Conservation (phyloP, 2,329 filamentous ascomycete genomes). For the Aspergillus fumigatiaffinis region DNA sequence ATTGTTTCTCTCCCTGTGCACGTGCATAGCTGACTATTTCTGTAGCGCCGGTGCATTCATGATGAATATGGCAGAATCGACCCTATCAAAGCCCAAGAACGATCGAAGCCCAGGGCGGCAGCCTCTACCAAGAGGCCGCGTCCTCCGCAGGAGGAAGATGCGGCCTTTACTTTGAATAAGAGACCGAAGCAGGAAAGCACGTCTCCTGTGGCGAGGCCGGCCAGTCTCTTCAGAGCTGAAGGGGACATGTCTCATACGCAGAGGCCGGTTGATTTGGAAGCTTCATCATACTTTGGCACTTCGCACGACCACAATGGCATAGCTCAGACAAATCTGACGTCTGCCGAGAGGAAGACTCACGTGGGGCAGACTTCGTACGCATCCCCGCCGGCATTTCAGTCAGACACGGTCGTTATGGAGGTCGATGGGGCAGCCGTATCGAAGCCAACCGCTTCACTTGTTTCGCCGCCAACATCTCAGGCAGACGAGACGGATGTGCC, state of each 20-base stretch:
- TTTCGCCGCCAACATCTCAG: slow-evolving; percentile 44
- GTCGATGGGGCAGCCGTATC: slow-evolving; percentile 23
- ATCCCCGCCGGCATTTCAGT: slow-evolving; percentile 35
- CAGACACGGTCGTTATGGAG: slow-evolving; percentile 29
- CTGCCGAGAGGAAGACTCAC: slow-evolving; percentile 16
- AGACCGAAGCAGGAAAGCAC: slow-evolving; percentile 34
- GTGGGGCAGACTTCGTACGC: slow-evolving; percentile 30
- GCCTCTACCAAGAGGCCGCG: slow-evolving; percentile 53
- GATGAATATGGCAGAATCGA: slow-evolving; percentile 63
- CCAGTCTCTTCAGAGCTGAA: slow-evolving; percentile 18
- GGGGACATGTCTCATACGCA: slow-evolving; percentile 13
- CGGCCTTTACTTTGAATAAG: slow-evolving; percentile 22
- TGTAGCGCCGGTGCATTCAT: slow-evolving; percentile 62
- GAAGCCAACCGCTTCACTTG: slow-evolving; percentile 36
- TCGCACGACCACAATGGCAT: slow-evolving; percentile 6
- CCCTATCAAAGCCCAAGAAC: slow-evolving; percentile 60
- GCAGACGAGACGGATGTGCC: slow-evolving; percentile 38
- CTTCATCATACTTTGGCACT: slow-evolving; percentile 6
- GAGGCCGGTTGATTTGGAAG: slow-evolving; percentile 4
- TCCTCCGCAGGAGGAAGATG: slow-evolving; percentile 39
- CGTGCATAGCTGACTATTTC: slow-evolving; percentile 14
- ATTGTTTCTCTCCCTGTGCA: slow-evolving; percentile 1
- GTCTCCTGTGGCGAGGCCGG: slow-evolving; percentile 21
- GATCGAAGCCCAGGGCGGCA: slow-evolving; percentile 56
- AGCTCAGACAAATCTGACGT: slow-evolving; percentile 11